Evolutionary conservation across 164 flowering plant species (phyloP).

Genomic region (Brasenia schreberi): DNA sequence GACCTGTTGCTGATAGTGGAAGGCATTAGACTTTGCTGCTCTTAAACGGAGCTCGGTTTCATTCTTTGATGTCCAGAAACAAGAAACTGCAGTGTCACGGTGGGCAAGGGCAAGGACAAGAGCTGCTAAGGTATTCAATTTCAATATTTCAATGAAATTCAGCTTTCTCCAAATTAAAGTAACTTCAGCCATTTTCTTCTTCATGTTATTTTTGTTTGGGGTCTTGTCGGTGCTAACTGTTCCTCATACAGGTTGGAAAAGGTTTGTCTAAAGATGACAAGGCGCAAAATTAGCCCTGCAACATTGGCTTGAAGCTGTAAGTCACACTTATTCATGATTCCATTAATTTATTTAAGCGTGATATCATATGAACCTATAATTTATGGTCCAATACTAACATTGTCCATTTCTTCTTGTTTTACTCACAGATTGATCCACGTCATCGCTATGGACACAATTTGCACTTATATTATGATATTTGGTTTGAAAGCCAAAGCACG

Average conservation of each 20-base stretch:
- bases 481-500: conserved; percentile 14
- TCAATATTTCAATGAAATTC: no score
- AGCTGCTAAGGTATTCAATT: conserved; percentile 41
- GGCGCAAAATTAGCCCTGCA: conserved; percentile 57
- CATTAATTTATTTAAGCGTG: neutral
- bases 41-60: conserved; percentile 37
- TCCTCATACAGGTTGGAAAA: conserved; percentile 45
- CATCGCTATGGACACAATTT: conserved; percentile 66
- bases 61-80: conserved; percentile 25
- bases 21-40: conserved; percentile 47
- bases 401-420: neutral
- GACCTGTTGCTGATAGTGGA: conserved; percentile 22
- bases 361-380: no score
- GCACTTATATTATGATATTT: conserved; percentile 41
- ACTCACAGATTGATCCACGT: conserved; percentile 54
- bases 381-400: no score
- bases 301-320: conserved; percentile 91
- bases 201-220: neutral
- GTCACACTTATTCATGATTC: conserved; percentile 3
- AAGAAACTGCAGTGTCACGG: conserved; percentile 39
- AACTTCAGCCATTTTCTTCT: neutral
- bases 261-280: conserved; percentile 67
- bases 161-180: no score
- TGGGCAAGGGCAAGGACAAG: conserved; percentile 49
- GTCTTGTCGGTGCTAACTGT: neutral